phyloP scores from a whole-genome alignment of 163 green algal genomes.

The Volvox carteri region DNA sequence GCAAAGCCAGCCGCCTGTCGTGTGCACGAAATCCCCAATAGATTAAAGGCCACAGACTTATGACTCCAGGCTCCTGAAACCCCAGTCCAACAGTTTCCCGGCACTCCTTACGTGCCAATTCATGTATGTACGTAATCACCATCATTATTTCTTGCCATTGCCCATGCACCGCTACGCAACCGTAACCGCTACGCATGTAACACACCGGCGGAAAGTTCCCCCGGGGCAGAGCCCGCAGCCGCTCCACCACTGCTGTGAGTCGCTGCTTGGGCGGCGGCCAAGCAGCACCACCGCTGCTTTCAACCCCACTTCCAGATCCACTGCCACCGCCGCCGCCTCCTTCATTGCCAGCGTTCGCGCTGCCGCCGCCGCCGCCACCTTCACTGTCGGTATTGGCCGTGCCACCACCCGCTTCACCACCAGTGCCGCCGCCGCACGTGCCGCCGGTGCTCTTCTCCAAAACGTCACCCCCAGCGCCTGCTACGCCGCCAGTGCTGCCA shows the following conservation, averaged over 20 bases:
- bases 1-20: too few species aligned
- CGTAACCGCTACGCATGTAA: too few species aligned
- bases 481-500: too few species aligned
- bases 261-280: slow-evolving; percentile 21
- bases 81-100: too few species aligned
- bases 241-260: background rate
- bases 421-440: background rate
- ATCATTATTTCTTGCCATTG: too few species aligned
- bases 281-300: background rate
- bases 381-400: background rate
- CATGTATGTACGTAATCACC: too few species aligned
- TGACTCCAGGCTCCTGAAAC: too few species aligned
- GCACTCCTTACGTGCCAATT: too few species aligned
- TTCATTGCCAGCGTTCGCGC: background rate
- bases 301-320: background rate
- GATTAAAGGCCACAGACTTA: too few species aligned
- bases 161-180: too few species aligned
- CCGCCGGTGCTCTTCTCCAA: background rate
- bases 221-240: background rate
- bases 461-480: too few species aligned
- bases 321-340: background rate
- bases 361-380: background rate
- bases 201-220: slow-evolving; percentile 8
- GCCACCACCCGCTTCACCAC: background rate
- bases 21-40: too few species aligned